A percentile compares a stretch with the other conserved stretches of the same genome.
These are phyloP conservation scores for Boletus tylopilopsis DNA, from an alignment of 768 basidiomycete species.

Conservation along the genomic window DNA sequence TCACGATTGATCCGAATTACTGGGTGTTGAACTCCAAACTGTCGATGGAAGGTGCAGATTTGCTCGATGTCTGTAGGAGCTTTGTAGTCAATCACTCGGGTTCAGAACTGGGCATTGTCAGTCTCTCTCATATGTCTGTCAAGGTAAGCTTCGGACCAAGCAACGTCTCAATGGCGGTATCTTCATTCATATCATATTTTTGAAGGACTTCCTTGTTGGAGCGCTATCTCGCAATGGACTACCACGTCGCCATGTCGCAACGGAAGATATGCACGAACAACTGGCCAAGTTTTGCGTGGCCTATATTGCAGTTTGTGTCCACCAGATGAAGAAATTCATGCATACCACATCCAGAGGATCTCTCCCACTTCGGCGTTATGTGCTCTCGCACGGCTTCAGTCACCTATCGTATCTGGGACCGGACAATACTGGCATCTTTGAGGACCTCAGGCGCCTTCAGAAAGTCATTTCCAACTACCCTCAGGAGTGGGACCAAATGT, in stretches of 20 bases:
- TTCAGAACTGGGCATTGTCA: background rate
- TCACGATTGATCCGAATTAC: conserved; percentile 10
- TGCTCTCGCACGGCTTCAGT: background rate
- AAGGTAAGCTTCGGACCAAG: conserved; percentile 7
- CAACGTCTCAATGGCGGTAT: too few species aligned
- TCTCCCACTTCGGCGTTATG: background rate
- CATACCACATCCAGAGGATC: too few species aligned
- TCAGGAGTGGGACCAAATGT: background rate
- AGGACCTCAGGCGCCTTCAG: background rate
- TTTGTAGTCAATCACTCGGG: conserved; percentile 9
- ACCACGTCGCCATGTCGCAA: background rate
- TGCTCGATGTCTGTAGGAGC: conserved; percentile 8
- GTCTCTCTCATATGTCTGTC: conserved; percentile 16
- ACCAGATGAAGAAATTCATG: background rate
- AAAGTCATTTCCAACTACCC: background rate
- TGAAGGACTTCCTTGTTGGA: conserved; percentile 9
- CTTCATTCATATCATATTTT: background rate
- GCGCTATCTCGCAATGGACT: background rate
- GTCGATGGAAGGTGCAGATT: background rate
- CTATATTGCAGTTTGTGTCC: background rate
- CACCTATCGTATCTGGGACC: background rate
- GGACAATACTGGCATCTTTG: background rate
- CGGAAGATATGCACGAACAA: background rate
- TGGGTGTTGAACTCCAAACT: background rate
- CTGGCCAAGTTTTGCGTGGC: background rate